These are phyloP conservation scores for Hirsutella thompsonii DNA, from an alignment of 2,329 filamentous ascomycete genomes.

Conservation along the genomic window DNA sequence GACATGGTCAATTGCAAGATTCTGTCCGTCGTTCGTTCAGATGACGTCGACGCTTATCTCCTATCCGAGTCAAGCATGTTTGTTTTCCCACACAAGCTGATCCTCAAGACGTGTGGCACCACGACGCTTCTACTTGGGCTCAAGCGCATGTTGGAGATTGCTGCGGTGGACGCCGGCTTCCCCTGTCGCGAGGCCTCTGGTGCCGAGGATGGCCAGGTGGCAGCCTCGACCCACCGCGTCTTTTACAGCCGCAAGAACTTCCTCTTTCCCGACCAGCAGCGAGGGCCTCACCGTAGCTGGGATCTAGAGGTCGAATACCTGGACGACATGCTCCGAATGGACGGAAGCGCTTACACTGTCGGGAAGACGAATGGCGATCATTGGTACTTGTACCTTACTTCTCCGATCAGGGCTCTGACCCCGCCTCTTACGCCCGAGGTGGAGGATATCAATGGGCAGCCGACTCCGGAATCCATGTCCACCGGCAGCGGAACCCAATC, in stretches of 20 bases:
- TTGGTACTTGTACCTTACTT: conserved; percentile 96
- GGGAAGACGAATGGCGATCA: conserved; percentile 99
- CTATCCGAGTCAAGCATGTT: conserved; percentile 99
- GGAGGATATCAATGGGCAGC: conserved; percentile 22
- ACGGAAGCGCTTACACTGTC: conserved; percentile 97
- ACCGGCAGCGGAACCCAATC: conserved; percentile 29
- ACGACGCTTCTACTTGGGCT: conserved; percentile 86
- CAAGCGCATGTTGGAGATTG: conserved; percentile 84
- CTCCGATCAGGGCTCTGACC: conserved; percentile 66
- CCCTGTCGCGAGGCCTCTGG: conserved; percentile 60
- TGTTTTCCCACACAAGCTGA: conserved; percentile 98
- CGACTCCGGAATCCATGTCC: conserved; percentile 37
- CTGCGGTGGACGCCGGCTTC: conserved; percentile 78
- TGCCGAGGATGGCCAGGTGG: conserved; percentile 53
- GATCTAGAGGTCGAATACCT: conserved; percentile 87
- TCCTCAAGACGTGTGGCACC: conserved; percentile 95
- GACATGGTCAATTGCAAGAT: conserved; percentile 99
- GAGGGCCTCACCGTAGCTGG: conserved; percentile 93
- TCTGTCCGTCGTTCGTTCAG: conserved; percentile 82
- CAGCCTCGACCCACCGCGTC: conserved; percentile 83
- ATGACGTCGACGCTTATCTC: conserved; percentile 90
- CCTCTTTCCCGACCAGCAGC: conserved; percentile 87
- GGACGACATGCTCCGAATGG: conserved; percentile 80
- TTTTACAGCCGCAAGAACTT: conserved; percentile 99
- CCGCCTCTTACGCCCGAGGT: conserved; percentile 67